A percentile compares a stretch with the other conserved stretches of the same genome.
Evolutionary conservation across 345 rosid genomes (phyloP).

Genomic region (Geranium rotundifolium): DNA sequence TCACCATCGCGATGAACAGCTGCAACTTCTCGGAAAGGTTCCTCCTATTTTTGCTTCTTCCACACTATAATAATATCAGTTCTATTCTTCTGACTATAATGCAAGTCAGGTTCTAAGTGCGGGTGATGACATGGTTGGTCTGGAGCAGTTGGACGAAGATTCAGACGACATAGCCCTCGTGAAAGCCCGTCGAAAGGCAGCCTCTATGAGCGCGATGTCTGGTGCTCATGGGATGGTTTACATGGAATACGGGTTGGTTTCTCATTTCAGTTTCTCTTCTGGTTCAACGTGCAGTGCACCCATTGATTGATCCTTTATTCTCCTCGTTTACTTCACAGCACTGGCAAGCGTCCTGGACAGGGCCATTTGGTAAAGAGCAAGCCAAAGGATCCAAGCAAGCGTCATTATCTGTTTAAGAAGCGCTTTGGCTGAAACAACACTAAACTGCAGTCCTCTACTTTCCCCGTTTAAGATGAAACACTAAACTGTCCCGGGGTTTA

Average conservation of each 20-base stretch:
- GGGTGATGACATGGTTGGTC: constrained; percentile 72
- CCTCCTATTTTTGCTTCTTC: background rate
- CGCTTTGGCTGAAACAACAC: constrained; percentile 32
- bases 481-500: background rate
- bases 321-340: constrained; percentile 18
- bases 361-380: constrained; percentile 35
- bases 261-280: background rate
- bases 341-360: constrained; percentile 32
- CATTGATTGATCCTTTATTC: background rate
- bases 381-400: constrained; percentile 77
- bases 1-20: constrained; percentile 55
- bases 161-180: constrained; percentile 76
- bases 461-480: background rate
- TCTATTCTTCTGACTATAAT: constrained; percentile 8
- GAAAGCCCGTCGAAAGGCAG: constrained; percentile 48
- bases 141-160: constrained; percentile 85
- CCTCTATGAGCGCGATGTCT: constrained; percentile 79
- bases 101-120: constrained; percentile 57
- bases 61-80: background rate
- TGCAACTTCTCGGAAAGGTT: constrained; percentile 64
- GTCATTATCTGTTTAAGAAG: constrained; percentile 61
- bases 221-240: constrained; percentile 86
- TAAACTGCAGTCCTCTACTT: background rate
- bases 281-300: background rate
- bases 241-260: constrained; percentile 67